Base-by-base conservation (phyloP, 371 early-diverging fungal genomes). In the Blastocladiella emersonii region DNA sequence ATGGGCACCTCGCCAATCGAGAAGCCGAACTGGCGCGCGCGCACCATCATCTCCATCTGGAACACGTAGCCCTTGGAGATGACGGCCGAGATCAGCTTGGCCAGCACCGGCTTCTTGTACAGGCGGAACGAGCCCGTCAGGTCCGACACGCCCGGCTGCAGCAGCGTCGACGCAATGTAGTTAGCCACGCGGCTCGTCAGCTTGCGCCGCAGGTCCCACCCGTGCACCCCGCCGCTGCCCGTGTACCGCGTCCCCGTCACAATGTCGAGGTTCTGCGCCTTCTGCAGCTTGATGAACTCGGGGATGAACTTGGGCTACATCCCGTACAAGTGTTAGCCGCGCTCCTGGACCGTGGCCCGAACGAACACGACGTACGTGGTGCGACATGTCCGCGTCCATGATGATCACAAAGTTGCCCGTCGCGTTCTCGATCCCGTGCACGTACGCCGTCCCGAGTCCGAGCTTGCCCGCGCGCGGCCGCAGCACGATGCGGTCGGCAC, bases 11-110 rank as follows among this genome's bases (percentile, higher is more conserved):
- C 99, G 32, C 87, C 93, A 53, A 99, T 90, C 23, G 82, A 77
- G 68, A 75, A 92, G 62, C 85, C 81, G 72, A 92, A 84, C 76
- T 93, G 91, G 68, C 90, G 80, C 45, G 98, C 98, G 43, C 97
- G 85, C 23, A 94, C 92, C 85, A 99, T 97, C 89, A 98, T 92
- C 74, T 99, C 99, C 98, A 98, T 98, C 74, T 99, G 99, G 79
- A 98, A 97, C 7, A 98, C 95, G 71, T 98, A 99, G 10, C 99
- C 99, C 73, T 93, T 92, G 44, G 95, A 88, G 30, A 87, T 79
- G 6, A 91, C 91, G 7, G 87, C 87, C 39, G 85, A 73, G 66
- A 98, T 92, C 67, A 98, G 77, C 64, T 84, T 76, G 60, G 82
- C 74, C 35, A 99, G 78, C 1, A 94, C 92, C 45, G 88, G 85